Conservation (phyloP, 2,329 filamentous ascomycete species). For the Phyllachora maydis region DNA sequence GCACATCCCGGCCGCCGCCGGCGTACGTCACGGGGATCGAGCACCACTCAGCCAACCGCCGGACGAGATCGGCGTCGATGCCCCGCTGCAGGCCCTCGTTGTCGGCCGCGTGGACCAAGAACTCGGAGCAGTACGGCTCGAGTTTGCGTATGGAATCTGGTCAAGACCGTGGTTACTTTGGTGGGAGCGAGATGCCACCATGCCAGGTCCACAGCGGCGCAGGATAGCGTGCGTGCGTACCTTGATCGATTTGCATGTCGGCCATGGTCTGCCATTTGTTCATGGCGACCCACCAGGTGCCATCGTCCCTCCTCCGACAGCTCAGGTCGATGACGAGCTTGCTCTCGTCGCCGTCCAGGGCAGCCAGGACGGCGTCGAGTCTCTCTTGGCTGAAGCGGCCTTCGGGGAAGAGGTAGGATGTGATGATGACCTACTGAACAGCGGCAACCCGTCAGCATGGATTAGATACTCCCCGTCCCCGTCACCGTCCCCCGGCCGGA, state of each 20-base stretch:
- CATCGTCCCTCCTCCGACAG: conserved; percentile 52
- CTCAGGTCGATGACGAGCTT: conserved; percentile 91
- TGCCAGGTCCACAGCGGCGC: too few relatives aligned
- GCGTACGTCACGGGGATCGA: conserved; percentile 89
- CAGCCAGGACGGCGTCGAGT: conserved; percentile 51
- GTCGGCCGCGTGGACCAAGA: conserved; percentile 91
- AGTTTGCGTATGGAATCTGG: conserved; percentile 60
- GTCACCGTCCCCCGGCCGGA: not conserved
- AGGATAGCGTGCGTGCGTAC: conserved; percentile 29
- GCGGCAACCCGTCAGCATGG: too few relatives aligned
- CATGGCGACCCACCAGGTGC: conserved; percentile 92
- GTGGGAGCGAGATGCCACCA: not conserved
- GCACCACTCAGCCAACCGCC: conserved; percentile 64
- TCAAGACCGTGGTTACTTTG: too few relatives aligned
- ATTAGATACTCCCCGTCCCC: conserved; percentile 1
- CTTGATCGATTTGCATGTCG: conserved; percentile 80
- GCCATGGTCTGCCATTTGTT: conserved; percentile 98
- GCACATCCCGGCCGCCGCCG: conserved; percentile 67
- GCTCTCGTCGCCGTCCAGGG: conserved; percentile 51
- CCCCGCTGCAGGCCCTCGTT: conserved; percentile 86
- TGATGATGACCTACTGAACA: conserved; percentile 87
- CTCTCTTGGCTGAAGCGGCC: conserved; percentile 62
- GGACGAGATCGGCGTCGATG: conserved; percentile 71
- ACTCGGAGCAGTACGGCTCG: conserved; percentile 87
- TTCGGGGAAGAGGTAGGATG: conserved; percentile 78